These are phyloP conservation scores for Globisporangium polare DNA, from an alignment of 352 stramenopile genomes.

Conservation along the genomic window DNA sequence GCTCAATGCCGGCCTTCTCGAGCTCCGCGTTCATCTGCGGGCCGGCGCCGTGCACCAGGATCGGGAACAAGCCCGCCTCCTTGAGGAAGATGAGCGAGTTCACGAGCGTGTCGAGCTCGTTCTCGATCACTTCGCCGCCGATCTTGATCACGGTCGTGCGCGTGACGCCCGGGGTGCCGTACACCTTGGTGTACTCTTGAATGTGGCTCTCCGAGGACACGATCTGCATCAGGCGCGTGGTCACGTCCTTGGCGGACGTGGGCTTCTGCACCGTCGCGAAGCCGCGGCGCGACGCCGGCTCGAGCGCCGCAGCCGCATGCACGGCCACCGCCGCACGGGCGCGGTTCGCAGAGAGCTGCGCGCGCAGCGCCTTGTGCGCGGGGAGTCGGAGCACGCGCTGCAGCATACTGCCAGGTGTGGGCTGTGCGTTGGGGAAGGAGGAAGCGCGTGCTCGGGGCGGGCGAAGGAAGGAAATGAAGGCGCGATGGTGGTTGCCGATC, in stretches of 20 bases:
- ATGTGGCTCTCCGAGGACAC: conserved; percentile 54
- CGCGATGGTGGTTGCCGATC: neutral
- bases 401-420: conserved; percentile 9
- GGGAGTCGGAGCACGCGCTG: conserved; percentile 19
- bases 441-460: neutral
- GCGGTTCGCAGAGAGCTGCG: conserved; percentile 9
- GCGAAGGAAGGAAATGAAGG: neutral
- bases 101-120: conserved; percentile 83
- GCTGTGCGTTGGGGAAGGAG: neutral
- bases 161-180: conserved; percentile 62
- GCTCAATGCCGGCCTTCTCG: conserved; percentile 69
- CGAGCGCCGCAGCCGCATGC: neutral
- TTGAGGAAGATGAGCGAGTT: conserved; percentile 82
- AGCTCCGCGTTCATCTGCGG: conserved; percentile 90
- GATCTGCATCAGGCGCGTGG: conserved; percentile 54
- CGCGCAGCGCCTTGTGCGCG: conserved; percentile 13
- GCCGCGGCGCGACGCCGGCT: conserved; percentile 3
- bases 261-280: conserved; percentile 15
- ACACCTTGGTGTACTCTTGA: conserved; percentile 67
- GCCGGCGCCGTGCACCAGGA: conserved; percentile 85
- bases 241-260: conserved; percentile 48
- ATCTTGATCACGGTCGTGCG: conserved; percentile 89
- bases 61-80: conserved; percentile 78
- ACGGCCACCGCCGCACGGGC: neutral
- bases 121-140: conserved; percentile 84